A percentile compares a stretch with the other conserved stretches of the same genome.
phyloP scores from a whole-genome alignment of 1,284 basidiomycete species.

The Boletus sp. region DNA sequence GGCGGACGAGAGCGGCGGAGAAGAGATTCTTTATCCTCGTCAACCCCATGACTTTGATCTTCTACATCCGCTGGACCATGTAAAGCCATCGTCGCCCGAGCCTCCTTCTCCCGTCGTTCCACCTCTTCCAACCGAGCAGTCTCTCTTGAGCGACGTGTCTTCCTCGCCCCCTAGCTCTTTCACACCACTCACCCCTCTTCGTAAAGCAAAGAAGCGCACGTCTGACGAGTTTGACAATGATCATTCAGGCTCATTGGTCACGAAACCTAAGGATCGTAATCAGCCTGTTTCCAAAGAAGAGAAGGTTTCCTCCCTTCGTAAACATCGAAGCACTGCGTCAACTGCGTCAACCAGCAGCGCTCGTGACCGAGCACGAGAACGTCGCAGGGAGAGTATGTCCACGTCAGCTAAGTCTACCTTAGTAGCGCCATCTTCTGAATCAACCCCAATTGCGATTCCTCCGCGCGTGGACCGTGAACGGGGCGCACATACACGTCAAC shows the following conservation, averaged over 20 bases:
- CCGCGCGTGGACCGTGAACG: conserved; percentile 36
- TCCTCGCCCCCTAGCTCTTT: conserved; percentile 63
- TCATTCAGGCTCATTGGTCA: conserved; percentile 55
- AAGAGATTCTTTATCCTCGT: conserved; percentile 79
- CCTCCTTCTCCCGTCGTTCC: conserved; percentile 29
- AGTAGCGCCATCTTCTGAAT: conserved; percentile 13
- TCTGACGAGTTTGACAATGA: conserved; percentile 82
- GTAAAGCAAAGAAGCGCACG: conserved; percentile 68
- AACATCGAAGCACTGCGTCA: conserved; percentile 69
- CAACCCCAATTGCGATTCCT: conserved; percentile 26
- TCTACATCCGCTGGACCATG: conserved; percentile 34
- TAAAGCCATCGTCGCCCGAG: conserved; percentile 30
- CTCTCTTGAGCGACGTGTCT: conserved; percentile 29
- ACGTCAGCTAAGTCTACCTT: conserved; percentile 35
- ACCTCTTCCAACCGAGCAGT: conserved; percentile 26
- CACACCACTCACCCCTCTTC: conserved; percentile 40
- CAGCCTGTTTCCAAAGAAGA: conserved; percentile 38
- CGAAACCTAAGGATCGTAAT: conserved; percentile 41
- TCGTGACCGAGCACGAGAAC: conserved; percentile 53
- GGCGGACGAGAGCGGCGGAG: conserved; percentile 75
- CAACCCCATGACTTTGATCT: conserved; percentile 41
- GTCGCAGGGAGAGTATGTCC: conserved; percentile 59
- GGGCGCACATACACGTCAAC: conserved; percentile 53
- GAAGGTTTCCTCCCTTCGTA: conserved; percentile 53
- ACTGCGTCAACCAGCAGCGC: conserved; percentile 38